A percentile compares a stretch with the other conserved stretches of the same genome.
These are phyloP conservation scores for Chenopodium album DNA, from an alignment of 148 eudicot species.

Conservation along the genomic window DNA sequence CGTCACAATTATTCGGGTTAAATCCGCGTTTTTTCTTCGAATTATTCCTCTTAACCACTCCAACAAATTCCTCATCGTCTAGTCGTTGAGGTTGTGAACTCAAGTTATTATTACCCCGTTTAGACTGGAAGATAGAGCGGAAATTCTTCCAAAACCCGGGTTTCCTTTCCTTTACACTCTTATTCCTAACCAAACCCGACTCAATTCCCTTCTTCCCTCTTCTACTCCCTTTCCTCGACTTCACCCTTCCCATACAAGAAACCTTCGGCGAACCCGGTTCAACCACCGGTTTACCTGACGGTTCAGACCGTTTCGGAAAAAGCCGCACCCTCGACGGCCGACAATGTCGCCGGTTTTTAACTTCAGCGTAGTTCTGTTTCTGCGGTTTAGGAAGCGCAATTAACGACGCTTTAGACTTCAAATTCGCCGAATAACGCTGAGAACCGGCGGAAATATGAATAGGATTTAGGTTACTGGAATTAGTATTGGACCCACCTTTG, in stretches of 20 bases:
- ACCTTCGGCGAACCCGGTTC: conserved; percentile 92
- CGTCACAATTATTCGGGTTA: neutral
- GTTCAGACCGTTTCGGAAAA: conserved; percentile 60
- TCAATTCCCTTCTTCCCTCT: conserved; percentile 25
- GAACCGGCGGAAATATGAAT: conserved; percentile 38
- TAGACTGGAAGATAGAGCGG: conserved; percentile 41
- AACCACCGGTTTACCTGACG: conserved; percentile 35
- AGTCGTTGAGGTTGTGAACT: neutral
- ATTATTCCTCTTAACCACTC: conserved; percentile 8
- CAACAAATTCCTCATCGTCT: conserved; percentile 6
- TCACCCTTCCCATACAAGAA: conserved; percentile 82
- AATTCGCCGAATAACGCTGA: conserved; percentile 41
- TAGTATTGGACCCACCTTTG: conserved; percentile 37
- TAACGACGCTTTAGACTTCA: conserved; percentile 45
- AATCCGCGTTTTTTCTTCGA: conserved; percentile 24
- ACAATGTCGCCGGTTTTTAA: conserved; percentile 31
- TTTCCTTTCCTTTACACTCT: conserved; percentile 17
- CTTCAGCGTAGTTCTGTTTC: conserved; percentile 48
- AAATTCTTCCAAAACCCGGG: conserved; percentile 42
- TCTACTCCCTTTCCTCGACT: conserved; percentile 55
- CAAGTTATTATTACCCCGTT: neutral
- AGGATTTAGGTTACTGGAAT: conserved; percentile 23
- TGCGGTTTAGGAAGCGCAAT: conserved; percentile 71
- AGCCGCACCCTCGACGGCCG: conserved; percentile 40
- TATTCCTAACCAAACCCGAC: conserved; percentile 13